Conservation (phyloP, 768 basidiomycete species). For the Lactarius hatsudake region DNA sequence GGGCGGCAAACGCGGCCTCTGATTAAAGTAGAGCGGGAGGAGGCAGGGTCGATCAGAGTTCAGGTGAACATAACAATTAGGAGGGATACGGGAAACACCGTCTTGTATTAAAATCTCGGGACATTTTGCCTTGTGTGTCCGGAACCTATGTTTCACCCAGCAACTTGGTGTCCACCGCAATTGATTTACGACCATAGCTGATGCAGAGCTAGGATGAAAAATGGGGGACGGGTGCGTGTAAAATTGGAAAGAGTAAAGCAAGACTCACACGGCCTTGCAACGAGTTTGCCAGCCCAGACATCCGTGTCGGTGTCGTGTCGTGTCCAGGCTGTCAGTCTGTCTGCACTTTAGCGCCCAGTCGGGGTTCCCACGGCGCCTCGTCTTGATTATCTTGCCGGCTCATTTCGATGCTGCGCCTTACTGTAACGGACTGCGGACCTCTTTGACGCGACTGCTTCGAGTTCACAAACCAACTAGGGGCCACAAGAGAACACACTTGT, state of each 20-base stretch:
- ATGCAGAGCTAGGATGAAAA: background rate
- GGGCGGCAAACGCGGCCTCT: background rate
- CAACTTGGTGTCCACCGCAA: constrained; percentile 7
- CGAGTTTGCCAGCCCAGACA: background rate
- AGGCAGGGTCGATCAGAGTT: constrained; percentile 3
- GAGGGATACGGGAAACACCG: background rate
- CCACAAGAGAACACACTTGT: background rate
- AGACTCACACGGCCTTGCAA: constrained; percentile 1
- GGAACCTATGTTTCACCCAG: constrained; percentile 16
- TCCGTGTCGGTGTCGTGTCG: background rate
- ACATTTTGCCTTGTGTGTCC: constrained; percentile 1
- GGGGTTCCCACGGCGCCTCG: background rate
- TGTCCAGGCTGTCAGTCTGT: background rate
- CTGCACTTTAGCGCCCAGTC: background rate
- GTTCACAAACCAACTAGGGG: background rate
- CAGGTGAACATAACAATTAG: constrained; percentile 19
- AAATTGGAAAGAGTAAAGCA: background rate
- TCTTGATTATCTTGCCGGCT: background rate
- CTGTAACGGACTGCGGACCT: too few species aligned
- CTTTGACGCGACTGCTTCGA: too few species aligned
- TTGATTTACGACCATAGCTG: background rate
- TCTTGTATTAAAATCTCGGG: constrained; percentile 1
- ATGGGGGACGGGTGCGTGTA: background rate
- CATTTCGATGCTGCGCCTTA: background rate
- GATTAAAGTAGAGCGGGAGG: constrained; percentile 12